Base-by-base conservation (phyloP, 2,329 filamentous ascomycete genomes). In the Macrophomina phaseolina region DNA sequence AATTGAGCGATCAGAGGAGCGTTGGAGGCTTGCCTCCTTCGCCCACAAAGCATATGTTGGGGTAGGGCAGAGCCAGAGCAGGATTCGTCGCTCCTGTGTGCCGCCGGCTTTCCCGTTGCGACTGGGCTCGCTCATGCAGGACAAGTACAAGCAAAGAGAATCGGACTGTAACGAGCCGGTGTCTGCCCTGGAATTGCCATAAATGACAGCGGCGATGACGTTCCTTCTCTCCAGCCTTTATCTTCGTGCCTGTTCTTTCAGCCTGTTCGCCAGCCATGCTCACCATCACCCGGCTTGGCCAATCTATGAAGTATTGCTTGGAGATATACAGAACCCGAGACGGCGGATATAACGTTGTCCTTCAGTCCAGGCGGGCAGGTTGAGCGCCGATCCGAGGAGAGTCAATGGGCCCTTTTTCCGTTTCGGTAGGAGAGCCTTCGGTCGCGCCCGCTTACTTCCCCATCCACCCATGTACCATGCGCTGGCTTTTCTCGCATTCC, bases 111-210 rank as follows among this genome's bases (percentile, higher is more conserved):
- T 14, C 42, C 40, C 5, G 5, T 45, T 45, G 42, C 11, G 42
- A 45, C 7, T 45, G 11, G 52, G 32, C 52, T 55, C 7, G 52
- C 38, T 30, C 52, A 55, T 55, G 52, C 52, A 52, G 8, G 49
- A 52, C 11, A 3, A 45, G 49, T 18, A 16, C 1, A 5, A 16
- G 28, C 7, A 30, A 52, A 34, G 30, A 14, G 28, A 9, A 51
- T 11, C 18, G 28, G 28, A 34, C 49, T 51, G 48, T 30, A 51
- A 51, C 48, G 12, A 30, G 18, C 5, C 16, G 42, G 42, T 45
- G 42, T 12, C 42, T 45, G 42, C 48, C 11, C 28, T 32, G 49
- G n/a, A 30, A 5, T 12, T 52, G 11, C 49, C 49, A 5, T 12
- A 52, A 52, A 5, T 2, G 48, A 23, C 48, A 51, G 18, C 18